Conservation (phyloP, 177 flowering plant species). For the Vitis hybrid region DNA sequence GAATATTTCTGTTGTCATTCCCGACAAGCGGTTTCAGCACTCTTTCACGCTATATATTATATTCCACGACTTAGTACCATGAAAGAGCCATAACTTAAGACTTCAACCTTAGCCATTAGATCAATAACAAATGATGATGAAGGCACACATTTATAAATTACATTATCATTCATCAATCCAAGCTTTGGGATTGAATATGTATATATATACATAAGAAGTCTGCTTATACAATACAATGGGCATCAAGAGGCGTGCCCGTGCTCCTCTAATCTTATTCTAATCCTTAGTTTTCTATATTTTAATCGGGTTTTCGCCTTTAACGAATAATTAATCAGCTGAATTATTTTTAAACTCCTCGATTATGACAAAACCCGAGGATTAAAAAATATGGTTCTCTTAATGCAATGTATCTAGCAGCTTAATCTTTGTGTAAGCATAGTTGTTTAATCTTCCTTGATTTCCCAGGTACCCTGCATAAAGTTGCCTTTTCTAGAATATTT, state of each 20-base stretch:
- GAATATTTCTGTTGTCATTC: constrained; percentile 9
- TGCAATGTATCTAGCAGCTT: constrained; percentile 25
- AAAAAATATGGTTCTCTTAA: neutral
- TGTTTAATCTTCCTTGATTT: constrained; percentile 1
- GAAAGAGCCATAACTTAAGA: neutral
- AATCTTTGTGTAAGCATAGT: neutral
- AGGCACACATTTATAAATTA: neutral
- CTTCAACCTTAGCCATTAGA: constrained; percentile 4
- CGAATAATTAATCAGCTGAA: constrained; percentile 13
- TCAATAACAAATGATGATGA: constrained; percentile 9
- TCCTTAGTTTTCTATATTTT: neutral
- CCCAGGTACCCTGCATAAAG: neutral
- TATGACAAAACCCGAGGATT: constrained; percentile 14
- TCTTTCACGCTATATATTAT: constrained; percentile 2
- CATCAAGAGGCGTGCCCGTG: neutral
- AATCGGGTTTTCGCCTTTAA: neutral
- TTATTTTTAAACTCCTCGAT: neutral
- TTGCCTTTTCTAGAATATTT: neutral
- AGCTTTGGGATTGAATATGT: constrained; percentile 7
- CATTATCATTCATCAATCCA: constrained; percentile 13
- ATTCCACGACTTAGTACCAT: neutral
- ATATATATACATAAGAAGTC: neutral
- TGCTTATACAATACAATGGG: too few species aligned
- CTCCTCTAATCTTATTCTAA: neutral
- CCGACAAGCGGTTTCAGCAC: constrained; percentile 31